Evolutionary conservation across 352 stramenopile genomes (phyloP), one percentile per base, ranked within the genome.

Genomic region (Phytophthora aleatoria): DNA sequence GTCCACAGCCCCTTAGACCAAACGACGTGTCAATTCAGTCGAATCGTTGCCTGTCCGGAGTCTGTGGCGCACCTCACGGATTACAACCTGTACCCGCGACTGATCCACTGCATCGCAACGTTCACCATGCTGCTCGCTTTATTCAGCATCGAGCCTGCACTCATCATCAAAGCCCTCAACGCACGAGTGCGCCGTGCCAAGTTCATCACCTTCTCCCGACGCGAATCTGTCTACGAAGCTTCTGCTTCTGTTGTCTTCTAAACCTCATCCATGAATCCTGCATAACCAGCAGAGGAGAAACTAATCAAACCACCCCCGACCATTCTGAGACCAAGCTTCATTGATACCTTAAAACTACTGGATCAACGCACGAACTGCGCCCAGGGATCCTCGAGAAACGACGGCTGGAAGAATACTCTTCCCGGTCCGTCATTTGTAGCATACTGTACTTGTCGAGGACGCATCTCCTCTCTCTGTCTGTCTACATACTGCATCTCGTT

Each of bases 351-450:
- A 43, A 12, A 20, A 20, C 20, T 3, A 45, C 39, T 45, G 41
- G 44, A 33, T 5, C 11, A 45, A 57, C 38, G 50, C 30, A 50
- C 58, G 27, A 68, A 61, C 26, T 57, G 35, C 12, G 50, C 39
- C 83, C 84, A 91, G 13, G 84, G 84, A 67, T 92, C 77, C 9
- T 77, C 47, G 2, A 92, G 67, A 62, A 90, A 92, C 35, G 81
- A 89, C 8, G 81, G 81, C 66, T 87, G 76, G 63, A 92, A 92
- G 33, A 91, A 71, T 51, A 89, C 77, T 41, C 81, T 76, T 15
- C 79, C 83, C 24, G 70, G 54, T 16, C 65, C 67, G 52, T 69
- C 33, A 20, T 65, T 7, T 5, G 8, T 43, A 10, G 11, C 15
- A 53, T 52, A 61, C 16, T 57, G 48, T 28, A 63, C 47, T 45